Evolutionary conservation across 2,329 filamentous ascomycete species (phyloP).

Genomic region (Venturia asperata): DNA sequence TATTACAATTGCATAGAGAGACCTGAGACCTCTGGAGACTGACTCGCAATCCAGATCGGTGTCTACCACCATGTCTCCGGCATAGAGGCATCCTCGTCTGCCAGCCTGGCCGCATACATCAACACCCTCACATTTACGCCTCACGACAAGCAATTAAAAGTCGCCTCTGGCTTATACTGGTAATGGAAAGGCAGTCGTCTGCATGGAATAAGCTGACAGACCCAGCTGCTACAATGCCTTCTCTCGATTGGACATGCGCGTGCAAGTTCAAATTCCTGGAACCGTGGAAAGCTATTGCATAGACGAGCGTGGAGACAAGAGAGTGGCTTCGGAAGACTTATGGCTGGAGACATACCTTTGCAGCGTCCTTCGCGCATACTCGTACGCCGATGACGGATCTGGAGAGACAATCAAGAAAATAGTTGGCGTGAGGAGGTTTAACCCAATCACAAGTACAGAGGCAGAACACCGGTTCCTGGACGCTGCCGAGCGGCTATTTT

Average conservation of each 20-base stretch:
- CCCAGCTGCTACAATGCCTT: slow-evolving; percentile 94
- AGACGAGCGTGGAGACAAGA: slow-evolving; percentile 91
- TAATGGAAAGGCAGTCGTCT: slow-evolving; percentile 37
- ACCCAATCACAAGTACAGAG: slow-evolving; percentile 96
- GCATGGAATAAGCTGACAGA: slow-evolving; percentile 27
- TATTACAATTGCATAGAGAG: neutral
- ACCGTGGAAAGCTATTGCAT: slow-evolving; percentile 96
- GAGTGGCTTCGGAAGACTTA: slow-evolving; percentile 83
- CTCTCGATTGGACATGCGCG: slow-evolving; percentile 94
- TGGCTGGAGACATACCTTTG: slow-evolving; percentile 98
- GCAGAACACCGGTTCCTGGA: slow-evolving; percentile 94
- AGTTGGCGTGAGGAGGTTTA: slow-evolving; percentile 93
- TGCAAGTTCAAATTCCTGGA: slow-evolving; percentile 94
- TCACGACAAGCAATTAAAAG: slow-evolving; percentile 76
- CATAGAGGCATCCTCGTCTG: slow-evolving; percentile 93
- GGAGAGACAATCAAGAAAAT: slow-evolving; percentile 95
- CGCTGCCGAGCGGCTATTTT: slow-evolving; percentile 90
- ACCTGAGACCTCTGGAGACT: neutral
- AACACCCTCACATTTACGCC: slow-evolving; percentile 93
- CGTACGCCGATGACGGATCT: slow-evolving; percentile 91
- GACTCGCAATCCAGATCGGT: slow-evolving; percentile 54
- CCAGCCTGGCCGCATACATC: slow-evolving; percentile 94
- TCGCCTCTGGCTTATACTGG: slow-evolving; percentile 92
- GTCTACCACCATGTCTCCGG: slow-evolving; percentile 98
- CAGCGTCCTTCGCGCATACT: slow-evolving; percentile 87